phyloP scores from a whole-genome alignment of 352 stramenopile species.

The Aphanomyces astaci region DNA sequence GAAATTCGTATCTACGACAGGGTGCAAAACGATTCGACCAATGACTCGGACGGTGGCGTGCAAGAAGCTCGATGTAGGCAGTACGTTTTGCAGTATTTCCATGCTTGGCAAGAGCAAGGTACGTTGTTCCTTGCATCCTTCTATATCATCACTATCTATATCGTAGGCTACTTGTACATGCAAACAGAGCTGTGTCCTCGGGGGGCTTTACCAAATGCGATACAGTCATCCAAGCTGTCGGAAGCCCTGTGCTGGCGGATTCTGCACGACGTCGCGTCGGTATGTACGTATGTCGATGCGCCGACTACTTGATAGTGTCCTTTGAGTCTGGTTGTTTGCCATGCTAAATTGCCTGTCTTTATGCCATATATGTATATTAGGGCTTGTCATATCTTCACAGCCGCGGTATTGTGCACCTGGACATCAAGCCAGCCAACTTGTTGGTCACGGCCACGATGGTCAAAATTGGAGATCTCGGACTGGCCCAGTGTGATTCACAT shows the following conservation, averaged over 20 bases:
- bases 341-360: too few relatives aligned
- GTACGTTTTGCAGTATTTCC: conserved; percentile 92
- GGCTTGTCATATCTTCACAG: conserved; percentile 87
- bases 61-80: conserved; percentile 29
- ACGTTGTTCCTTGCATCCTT: not conserved
- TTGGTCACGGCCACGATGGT: conserved; percentile 51
- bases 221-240: conserved; percentile 29
- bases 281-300: not conserved
- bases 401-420: conserved; percentile 88
- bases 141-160: not conserved
- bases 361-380: not conserved
- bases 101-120: conserved; percentile 91
- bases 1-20: conserved; percentile 54
- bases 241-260: conserved; percentile 69
- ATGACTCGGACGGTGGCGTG: not conserved
- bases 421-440: conserved; percentile 97
- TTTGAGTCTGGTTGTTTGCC: too few relatives aligned
- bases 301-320: too few relatives aligned
- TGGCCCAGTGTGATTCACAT: conserved; percentile 41
- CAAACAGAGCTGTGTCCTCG: conserved; percentile 90
- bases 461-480: conserved; percentile 91
- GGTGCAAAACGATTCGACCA: conserved; percentile 27
- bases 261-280: conserved; percentile 48
- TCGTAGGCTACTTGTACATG: conserved; percentile 82
- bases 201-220: conserved; percentile 73